A percentile compares a stretch with the other conserved stretches of the same genome.
Conservation (phyloP, 352 stramenopile genomes). For the Phytopythium helicoides region DNA sequence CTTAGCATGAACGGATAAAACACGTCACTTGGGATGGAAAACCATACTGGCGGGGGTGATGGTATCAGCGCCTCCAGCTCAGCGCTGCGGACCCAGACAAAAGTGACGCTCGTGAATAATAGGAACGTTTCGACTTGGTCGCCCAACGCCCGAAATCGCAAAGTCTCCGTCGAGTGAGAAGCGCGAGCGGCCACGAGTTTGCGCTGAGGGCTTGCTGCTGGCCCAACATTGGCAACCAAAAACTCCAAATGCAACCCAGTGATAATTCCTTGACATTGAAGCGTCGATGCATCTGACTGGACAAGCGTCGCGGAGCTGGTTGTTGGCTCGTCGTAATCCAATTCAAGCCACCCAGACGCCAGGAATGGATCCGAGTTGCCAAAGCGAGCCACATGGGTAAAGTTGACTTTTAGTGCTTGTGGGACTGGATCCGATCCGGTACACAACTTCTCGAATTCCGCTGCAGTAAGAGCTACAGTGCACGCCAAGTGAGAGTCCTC, state of each 20-base stretch:
- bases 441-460: slow-evolving; percentile 28
- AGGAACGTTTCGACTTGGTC: slow-evolving; percentile 21
- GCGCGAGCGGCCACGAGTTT: slow-evolving; percentile 42
- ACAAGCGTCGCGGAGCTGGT: slow-evolving; percentile 15
- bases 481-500: slow-evolving; percentile 35
- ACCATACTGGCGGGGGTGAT: slow-evolving; percentile 40
- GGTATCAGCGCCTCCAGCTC: slow-evolving; percentile 30
- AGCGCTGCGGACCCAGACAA: slow-evolving; percentile 17
- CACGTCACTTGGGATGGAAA: slow-evolving; percentile 49
- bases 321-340: slow-evolving; percentile 35
- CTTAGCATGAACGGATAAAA: slow-evolving; percentile 52
- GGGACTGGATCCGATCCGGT: slow-evolving; percentile 12
- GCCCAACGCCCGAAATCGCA: slow-evolving; percentile 28
- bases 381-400: slow-evolving; percentile 36
- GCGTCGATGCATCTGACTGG: slow-evolving; percentile 13
- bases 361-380: slow-evolving; percentile 44
- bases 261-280: slow-evolving; percentile 25
- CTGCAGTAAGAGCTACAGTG: slow-evolving; percentile 24
- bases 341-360: slow-evolving; percentile 26
- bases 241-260: slow-evolving; percentile 33
- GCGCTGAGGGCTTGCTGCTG: slow-evolving; percentile 27
- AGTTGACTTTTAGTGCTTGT: slow-evolving; percentile 24
- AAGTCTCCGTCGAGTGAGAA: slow-evolving; percentile 28
- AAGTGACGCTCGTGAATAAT: slow-evolving; percentile 31
- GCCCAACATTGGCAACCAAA: slow-evolving; percentile 30